Percentiles rank a stretch among this genome's conserved stretches.
Evolutionary conservation across 1,139 yeast genomes (phyloP).

Genomic region (Hansenula lynferdii): DNA sequence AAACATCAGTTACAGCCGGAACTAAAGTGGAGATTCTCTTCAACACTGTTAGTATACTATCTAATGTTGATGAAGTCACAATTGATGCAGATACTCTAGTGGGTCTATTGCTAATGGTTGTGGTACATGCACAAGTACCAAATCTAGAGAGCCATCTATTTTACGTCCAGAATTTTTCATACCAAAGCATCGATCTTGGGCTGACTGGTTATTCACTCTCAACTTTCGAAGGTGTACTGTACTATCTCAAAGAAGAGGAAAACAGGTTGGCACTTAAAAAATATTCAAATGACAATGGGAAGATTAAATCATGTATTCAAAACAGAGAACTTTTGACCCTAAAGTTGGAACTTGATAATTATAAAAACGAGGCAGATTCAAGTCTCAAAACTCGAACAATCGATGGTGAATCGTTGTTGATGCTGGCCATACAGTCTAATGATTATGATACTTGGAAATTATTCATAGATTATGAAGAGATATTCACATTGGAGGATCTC

Average conservation of each 20-base stretch:
- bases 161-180: slow-evolving; percentile 61
- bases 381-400: slow-evolving; percentile 48
- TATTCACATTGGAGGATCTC: slow-evolving; percentile 63
- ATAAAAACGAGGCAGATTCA: slow-evolving; percentile 32
- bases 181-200: slow-evolving; percentile 43
- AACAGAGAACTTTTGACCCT: slow-evolving; percentile 29
- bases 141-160: slow-evolving; percentile 59
- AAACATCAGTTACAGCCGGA: slow-evolving; percentile 44
- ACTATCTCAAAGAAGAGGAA: slow-evolving; percentile 42
- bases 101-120: slow-evolving; percentile 66
- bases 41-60: slow-evolving; percentile 48
- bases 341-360: slow-evolving; percentile 22
- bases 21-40: slow-evolving; percentile 50
- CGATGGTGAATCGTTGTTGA: slow-evolving; percentile 64
- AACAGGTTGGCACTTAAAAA: slow-evolving; percentile 37
- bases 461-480: slow-evolving; percentile 40
- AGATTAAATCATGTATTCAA: slow-evolving; percentile 51
- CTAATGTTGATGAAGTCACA: slow-evolving; percentile 29
- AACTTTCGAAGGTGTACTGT: slow-evolving; percentile 78
- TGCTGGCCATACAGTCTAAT: slow-evolving; percentile 43
- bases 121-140: slow-evolving; percentile 57
- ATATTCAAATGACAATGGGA: slow-evolving; percentile 43
- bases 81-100: slow-evolving; percentile 83
- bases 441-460: slow-evolving; percentile 39
- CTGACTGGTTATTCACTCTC: slow-evolving; percentile 60